Evolutionary conservation across 352 stramenopile species (phyloP), one percentile per base, ranked within the genome.

Genomic region (Plasmopara viticola): DNA sequence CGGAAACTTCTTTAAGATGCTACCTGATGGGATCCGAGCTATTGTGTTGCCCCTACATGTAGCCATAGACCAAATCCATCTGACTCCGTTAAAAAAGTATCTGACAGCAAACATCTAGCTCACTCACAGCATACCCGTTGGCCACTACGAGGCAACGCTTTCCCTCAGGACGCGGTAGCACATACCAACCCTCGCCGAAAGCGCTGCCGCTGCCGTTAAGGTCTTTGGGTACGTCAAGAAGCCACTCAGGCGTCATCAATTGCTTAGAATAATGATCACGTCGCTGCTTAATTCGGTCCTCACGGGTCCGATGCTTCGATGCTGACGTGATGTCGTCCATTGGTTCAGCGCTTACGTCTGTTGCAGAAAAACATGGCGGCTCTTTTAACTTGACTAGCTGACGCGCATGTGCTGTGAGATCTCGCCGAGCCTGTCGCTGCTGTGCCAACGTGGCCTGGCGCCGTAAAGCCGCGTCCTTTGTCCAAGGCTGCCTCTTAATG

Each of bases 141-240:
- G 88, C 71, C 41, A 97, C 79, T 28, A 97, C 81, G 9, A 97
- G 63, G 42, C 85, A 94, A 38, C 86, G 80, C 66, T 95, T 95
- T 46, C 90, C 90, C 48, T 97, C 90, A 2, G 90, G 90, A n/a
- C 87, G 74, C 13, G 90, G 84, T 54, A 96, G 59, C 56, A 96
- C 88, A 52, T 90, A 95, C 90, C 90, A 97, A 38, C 86, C 88
- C 9, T 76, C 75, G 29, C 84, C 86, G 2, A 82, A 55, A 18
- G 62, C 56, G 53, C 74, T 92, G 18, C 70, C 78, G 28, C 56
- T 75, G 47, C 86, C 86, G 51, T 96, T 93, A 38, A 97, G 69
- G 47, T 92, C 83, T 25, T 38, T 57, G 6, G 88, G 90, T 1
- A 95, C 63, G 48, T 95, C 83, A 30, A 95, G 68, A 54, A 97